Conservation (phyloP, 2,329 filamentous ascomycete species). For the Trichophyton schoenleinii region DNA sequence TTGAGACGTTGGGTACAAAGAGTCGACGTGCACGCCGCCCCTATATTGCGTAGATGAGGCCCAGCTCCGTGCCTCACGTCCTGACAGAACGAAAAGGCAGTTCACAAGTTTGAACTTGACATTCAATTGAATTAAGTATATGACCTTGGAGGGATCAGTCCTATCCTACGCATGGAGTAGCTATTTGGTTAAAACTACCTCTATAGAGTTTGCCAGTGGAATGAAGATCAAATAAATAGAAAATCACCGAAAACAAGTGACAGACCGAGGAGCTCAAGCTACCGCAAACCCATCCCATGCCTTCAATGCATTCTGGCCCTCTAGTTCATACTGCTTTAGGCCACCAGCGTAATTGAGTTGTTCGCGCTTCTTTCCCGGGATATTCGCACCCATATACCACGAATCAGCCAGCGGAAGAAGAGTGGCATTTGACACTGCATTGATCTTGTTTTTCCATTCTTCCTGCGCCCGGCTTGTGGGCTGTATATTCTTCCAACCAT, state of each 20-base stretch:
- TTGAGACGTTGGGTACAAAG: too few species aligned
- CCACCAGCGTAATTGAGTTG: constrained; percentile 35
- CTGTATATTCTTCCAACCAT: constrained; percentile 41
- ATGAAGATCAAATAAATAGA: neutral
- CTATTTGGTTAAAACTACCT: too few species aligned
- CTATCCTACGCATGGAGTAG: too few species aligned
- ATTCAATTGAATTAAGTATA: too few species aligned
- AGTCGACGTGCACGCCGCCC: too few species aligned
- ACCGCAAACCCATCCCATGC: constrained; percentile 6
- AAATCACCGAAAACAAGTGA: neutral
- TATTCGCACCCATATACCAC: constrained; percentile 46
- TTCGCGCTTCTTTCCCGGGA: constrained; percentile 45
- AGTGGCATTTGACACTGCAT: constrained; percentile 34
- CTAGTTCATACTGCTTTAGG: constrained; percentile 9
- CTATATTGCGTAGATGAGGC: too few species aligned
- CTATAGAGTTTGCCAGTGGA: too few species aligned
- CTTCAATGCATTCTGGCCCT: constrained; percentile 7
- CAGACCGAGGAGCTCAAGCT: neutral
- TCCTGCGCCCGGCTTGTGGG: constrained; percentile 36
- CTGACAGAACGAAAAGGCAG: too few species aligned
- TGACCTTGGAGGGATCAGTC: too few species aligned
- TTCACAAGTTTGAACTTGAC: too few species aligned
- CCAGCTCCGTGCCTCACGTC: too few species aligned
- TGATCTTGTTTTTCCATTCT: constrained; percentile 40
- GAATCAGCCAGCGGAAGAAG: constrained; percentile 39